Evolutionary conservation across 306 rosid genomes (phyloP).

Genomic region (Sechiopsis laciniata): DNA sequence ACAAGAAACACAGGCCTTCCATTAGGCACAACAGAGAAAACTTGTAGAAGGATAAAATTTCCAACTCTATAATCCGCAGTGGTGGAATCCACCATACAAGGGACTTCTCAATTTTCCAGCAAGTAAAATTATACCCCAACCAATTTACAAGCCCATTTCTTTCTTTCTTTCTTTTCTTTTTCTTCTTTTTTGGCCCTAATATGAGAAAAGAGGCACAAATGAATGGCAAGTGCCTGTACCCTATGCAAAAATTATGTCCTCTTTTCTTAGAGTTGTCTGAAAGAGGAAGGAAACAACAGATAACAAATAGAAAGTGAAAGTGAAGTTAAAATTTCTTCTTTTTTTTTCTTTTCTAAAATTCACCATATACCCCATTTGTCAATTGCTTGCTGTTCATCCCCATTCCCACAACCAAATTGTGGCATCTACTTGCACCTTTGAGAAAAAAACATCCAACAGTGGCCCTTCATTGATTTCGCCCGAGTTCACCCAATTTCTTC

Average conservation of each 20-base stretch:
- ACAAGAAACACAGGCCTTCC: not conserved
- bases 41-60: constrained; percentile 17
- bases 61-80: constrained; percentile 41
- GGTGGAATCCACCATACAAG: constrained; percentile 68
- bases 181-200: constrained; percentile 19
- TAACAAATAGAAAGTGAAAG: constrained; percentile 23
- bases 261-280: constrained; percentile 31
- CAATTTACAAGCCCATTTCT: constrained; percentile 52
- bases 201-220: constrained; percentile 33
- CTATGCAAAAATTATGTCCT: constrained; percentile 48
- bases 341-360: constrained; percentile 33
- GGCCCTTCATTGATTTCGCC: constrained; percentile 32
- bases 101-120: constrained; percentile 42
- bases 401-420: constrained; percentile 30
- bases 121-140: constrained; percentile 60
- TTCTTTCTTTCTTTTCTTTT: not conserved
- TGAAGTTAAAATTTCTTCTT: constrained; percentile 21
- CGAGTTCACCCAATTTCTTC: constrained; percentile 16
- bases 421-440: constrained; percentile 30
- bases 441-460: constrained; percentile 27
- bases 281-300: constrained; percentile 17
- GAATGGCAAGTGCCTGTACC: constrained; percentile 43
- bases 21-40: constrained; percentile 10
- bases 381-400: constrained; percentile 32
- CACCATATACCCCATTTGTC: constrained; percentile 39